Evolutionary conservation across 1,284 basidiomycete genomes (phyloP).

Genomic region (Puccinia sorghi): DNA sequence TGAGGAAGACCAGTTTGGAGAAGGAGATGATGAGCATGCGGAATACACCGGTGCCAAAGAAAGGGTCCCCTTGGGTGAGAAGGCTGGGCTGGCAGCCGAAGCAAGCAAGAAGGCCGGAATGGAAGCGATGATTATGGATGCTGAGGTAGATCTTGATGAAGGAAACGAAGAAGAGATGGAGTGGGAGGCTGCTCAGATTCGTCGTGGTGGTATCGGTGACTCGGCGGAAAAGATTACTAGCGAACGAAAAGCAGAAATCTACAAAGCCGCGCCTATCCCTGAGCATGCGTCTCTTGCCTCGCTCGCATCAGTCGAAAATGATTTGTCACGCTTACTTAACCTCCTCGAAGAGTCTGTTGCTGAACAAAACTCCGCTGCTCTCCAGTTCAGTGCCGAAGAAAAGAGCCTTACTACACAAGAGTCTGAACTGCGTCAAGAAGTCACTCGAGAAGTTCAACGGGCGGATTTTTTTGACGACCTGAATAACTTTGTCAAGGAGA

Average conservation of each 20-base stretch:
- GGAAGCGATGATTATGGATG: constrained; percentile 81
- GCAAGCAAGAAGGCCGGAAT: constrained; percentile 71
- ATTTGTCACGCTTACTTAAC: constrained; percentile 64
- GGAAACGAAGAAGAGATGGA: constrained; percentile 81
- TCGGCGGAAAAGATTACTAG: constrained; percentile 30
- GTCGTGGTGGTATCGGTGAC: constrained; percentile 65
- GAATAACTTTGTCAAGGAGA: constrained; percentile 79
- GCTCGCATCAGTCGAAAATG: constrained; percentile 65
- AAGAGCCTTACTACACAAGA: constrained; percentile 72
- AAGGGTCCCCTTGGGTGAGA: constrained; percentile 79
- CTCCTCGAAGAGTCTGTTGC: constrained; percentile 62
- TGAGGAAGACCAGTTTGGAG: constrained; percentile 89
- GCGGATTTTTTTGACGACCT: constrained; percentile 83
- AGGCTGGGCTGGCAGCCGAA: constrained; percentile 74
- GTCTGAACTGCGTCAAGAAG: constrained; percentile 74
- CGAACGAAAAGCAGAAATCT: constrained; percentile 63
- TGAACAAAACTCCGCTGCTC: constrained; percentile 61
- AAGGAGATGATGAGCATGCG: constrained; percentile 87
- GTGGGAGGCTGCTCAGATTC: constrained; percentile 86
- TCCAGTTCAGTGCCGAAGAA: constrained; percentile 69
- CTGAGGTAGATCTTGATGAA: constrained; percentile 66
- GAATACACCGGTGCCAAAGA: constrained; percentile 87
- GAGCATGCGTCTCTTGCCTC: constrained; percentile 58
- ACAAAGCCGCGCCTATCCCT: constrained; percentile 66
- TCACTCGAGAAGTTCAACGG: constrained; percentile 76